phyloP scores from a whole-genome alignment of 805 yeast genomes.

The Suhomyces prunicola region DNA sequence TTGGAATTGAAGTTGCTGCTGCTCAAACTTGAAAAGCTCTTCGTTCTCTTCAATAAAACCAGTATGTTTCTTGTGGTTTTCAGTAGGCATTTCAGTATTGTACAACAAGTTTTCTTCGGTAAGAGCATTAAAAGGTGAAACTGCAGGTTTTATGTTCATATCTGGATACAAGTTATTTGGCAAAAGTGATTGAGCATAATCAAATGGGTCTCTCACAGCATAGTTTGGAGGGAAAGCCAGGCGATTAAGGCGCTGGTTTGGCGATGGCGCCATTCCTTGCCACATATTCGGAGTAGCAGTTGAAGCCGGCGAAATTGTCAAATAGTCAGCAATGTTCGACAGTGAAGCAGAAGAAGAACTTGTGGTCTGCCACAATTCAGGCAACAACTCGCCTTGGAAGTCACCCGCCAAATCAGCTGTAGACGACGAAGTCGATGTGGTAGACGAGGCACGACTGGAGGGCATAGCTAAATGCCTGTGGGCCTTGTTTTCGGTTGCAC shows the following conservation, averaged over 20 bases:
- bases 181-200: slow-evolving; percentile 15
- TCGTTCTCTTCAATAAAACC: slow-evolving; percentile 12
- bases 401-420: slow-evolving; percentile 7
- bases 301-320: slow-evolving; percentile 11
- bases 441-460: slow-evolving; percentile 2
- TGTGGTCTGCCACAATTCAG: slow-evolving; percentile 33
- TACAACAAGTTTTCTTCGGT: slow-evolving; percentile 37
- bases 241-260: slow-evolving; percentile 9
- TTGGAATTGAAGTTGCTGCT: slow-evolving; percentile 11
- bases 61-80: neutral
- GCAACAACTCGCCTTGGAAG: slow-evolving; percentile 27
- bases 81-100: neutral
- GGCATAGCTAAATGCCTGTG: slow-evolving; percentile 7
- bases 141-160: neutral
- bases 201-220: neutral
- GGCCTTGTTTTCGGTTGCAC: neutral
- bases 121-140: slow-evolving; percentile 14
- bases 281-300: slow-evolving; percentile 1
- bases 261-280: neutral
- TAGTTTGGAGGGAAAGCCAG: neutral
- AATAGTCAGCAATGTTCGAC: slow-evolving; percentile 1
- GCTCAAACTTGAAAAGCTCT: slow-evolving; percentile 20
- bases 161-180: slow-evolving; percentile 19
- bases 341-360: slow-evolving; percentile 4
- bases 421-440: slow-evolving; percentile 10